Evolutionary conservation across 177 flowering plant species (phyloP), one percentile per base, ranked within the genome.

Genomic region (Vitis hybrid): DNA sequence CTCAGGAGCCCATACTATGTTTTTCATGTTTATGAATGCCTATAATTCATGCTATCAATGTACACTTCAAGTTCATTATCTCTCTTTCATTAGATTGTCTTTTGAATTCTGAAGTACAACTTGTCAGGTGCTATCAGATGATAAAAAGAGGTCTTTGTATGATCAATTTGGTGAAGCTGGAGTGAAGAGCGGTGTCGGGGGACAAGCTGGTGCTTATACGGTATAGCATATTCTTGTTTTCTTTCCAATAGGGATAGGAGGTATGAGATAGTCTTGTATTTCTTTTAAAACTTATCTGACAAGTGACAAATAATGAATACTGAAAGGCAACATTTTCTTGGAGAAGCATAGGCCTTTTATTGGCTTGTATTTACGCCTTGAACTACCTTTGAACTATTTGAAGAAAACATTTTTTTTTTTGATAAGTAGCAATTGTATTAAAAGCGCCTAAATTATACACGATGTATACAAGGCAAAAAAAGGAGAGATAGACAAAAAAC

Each of bases 121-220:
- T 73, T 88, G 85, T 82, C 99, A 95, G 99, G 97, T 95, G 81
- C 82, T 93, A 81, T 93, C 99, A 83, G 99, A 95, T 86, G 99
- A 95, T 76, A 79, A 93, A 81, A 93, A 95, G 82, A 89, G 99
- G 80, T 84, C 96, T 73, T 67, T 93, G 70, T 95, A 95, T 78
- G 97, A 95, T 86, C 99, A 84, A 76, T 95, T 86, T 83, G 99
- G 99, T 76, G 98, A 95, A 85, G 99, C 92, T 79, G 99, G 99
- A 70, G 88, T 95, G 33, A 95, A 89, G 81, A 92, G 95, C 71
- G 31, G 88, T 1, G 89, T 89, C 20, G 98, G 99, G 3, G 94
- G 92, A 69, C 69, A 77, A 61, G 83, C 86, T 75, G 88, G 88
- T 77, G 82, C 95, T 71, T 95, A 93, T 75, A 82, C 97, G 92